Base-by-base conservation (phyloP, 768 basidiomycete genomes). In the Trametes elegans region DNA sequence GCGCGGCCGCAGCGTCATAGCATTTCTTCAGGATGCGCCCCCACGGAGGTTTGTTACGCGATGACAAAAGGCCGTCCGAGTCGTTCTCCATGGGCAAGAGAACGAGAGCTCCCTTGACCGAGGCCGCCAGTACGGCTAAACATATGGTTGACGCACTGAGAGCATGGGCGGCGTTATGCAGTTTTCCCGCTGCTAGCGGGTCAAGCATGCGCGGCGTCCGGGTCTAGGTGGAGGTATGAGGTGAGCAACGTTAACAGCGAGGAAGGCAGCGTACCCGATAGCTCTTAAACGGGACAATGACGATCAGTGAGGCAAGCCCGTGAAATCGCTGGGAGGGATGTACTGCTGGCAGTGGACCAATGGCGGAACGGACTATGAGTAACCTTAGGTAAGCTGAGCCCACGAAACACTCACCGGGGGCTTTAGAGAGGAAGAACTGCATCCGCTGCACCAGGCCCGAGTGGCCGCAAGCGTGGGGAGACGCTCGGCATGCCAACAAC, bases 261-360 rank as follows among this genome's bases (percentile, higher is more conserved):
- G n/a, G 34, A n/a, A 35, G 5, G 13, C 34, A n/a, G 34, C 34
- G 11, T 14, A 13, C 34, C 32, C 46, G 32, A n/a, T n/a, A 24
- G 2, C 2, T 46, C 46, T 24, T n/a, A 16, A 24, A 4, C 8
- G 6, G 34, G 46, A 23, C 11, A 14, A 24, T 26, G 49, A 41
- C 29, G 49, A 51, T 51, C 49, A 51, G 49, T 39, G 21, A 39
- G 49, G 16, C 21, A 49, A 31, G 49, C 49, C 38, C 49, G 39
- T 35, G 29, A 41, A n/a, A 19, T 24, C 31, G 18, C 19, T 19
- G 51, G 26, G 24, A 53, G 34, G n/a, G 42, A 23, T 11, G 3
- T 26, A 11, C 13, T 35, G 27, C 27, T 41, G 29, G 26, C 27
- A 26, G 19, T 24, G 28, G 19, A 23, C 40, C 26, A 13, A 16